Base-by-base conservation (phyloP, 2,329 filamentous ascomycete species). In the Aspergillus awamori region DNA sequence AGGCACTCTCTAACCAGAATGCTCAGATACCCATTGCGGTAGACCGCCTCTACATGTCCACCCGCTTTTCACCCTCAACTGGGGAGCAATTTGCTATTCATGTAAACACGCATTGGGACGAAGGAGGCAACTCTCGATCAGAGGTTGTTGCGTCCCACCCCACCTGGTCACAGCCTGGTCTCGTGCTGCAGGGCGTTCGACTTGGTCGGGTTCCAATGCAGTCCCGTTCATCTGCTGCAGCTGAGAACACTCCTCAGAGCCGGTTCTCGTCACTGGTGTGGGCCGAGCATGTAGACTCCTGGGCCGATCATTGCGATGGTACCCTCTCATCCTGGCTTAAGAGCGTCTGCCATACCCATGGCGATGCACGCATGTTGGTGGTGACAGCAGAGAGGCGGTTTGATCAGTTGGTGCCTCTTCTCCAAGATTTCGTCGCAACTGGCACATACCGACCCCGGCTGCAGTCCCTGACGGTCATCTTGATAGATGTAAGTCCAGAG, bases 11-110 rank as follows among this genome's bases (percentile, higher is more conserved):
- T 2, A 67, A 58, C 47, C 59, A 59, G 13, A 54, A 64, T 8
- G 65, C 67, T 5, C 63, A 66, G 24, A 67, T 69, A 10, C 67
- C 66, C 1, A 52, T 69, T 4, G 65, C 57, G 3, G 65, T 69
- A 2, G 66, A 68, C 11, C 61, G 65, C 8, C 58, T 64, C n/a
- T 67, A 64, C n/a, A 63, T 69, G 11, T 63, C 66, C 6, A 58
- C 60, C 5, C 30, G 13, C 2, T 64, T 69, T 60, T 55, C 61
- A 13, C 11, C 60, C 59, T 1, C 45, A 64, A 22, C 6, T 58
- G 67, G 67, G 8, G 64, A 69, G 15, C 53, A 39, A 5, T 67
- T 69, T 17, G 59, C 57, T 4, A 58, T 69, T 3, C 64, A 66
- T 17, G 33, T 33, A 2, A 39, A 45, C 11, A 38, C 49, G 5